Conservation (phyloP, 202 grass and related monocot genomes). For the Hordeum pubiflorum region DNA sequence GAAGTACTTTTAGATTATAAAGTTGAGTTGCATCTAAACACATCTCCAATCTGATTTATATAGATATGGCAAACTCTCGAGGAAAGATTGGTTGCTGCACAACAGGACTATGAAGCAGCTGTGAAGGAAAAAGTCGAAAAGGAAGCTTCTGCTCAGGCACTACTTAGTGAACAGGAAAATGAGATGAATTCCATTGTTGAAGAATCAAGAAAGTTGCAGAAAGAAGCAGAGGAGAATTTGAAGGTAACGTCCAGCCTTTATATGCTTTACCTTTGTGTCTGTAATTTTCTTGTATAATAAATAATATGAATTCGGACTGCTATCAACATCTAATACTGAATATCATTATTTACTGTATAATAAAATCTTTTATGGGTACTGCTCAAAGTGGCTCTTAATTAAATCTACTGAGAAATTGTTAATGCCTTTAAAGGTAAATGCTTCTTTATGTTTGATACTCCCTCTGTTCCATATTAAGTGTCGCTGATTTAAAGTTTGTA, state of each 20-base stretch:
- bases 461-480: too few species aligned
- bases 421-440: background rate
- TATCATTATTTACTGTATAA: background rate
- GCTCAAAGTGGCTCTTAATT: background rate
- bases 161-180: slow-evolving; percentile 60
- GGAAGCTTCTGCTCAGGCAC: slow-evolving; percentile 43
- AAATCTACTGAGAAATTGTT: background rate
- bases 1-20: background rate
- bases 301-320: background rate
- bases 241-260: slow-evolving; percentile 42
- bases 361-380: background rate
- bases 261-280: background rate
- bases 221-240: slow-evolving; percentile 69
- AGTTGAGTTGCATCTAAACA: background rate
- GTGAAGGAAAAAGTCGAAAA: slow-evolving; percentile 67
- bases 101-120: slow-evolving; percentile 47
- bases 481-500: too few species aligned
- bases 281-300: background rate
- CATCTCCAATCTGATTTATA: background rate
- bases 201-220: slow-evolving; percentile 68
- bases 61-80: slow-evolving; percentile 55
- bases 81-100: slow-evolving; percentile 34
- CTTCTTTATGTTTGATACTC: background rate
- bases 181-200: slow-evolving; percentile 66
- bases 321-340: background rate